Base-by-base conservation (phyloP, 2,329 filamentous ascomycete genomes). In the Tolypocladium capitatum region DNA sequence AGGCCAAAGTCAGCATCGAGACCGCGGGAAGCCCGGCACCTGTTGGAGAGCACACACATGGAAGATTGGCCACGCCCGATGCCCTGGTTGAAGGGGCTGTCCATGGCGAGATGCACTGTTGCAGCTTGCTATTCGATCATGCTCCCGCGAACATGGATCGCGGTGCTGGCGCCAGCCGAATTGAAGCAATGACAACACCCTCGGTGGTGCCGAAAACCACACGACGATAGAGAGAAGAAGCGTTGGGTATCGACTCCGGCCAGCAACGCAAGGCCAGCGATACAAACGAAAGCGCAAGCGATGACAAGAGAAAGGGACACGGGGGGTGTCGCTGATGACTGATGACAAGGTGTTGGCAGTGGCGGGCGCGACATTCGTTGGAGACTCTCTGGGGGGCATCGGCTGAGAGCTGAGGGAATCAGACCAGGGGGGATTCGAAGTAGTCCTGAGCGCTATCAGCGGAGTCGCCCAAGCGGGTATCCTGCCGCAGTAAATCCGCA, bases 81-180 rank as follows among this genome's bases (percentile, higher is more conserved):
- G 43, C 57, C 56, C 45, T 59, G 59, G 38, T 55, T 58, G 48
- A 59, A 57, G 30, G 58, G 54, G 51, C 58, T 58, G 49, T 61
- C 60, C 60, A 62, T 62, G 33, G 51, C 53, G 54, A 27, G 24
- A 2, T n/a, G 34, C 41, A 20, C 27, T 45, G 27, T n/a, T n/a
- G 33, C 42, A 41, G 41, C 33, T 31, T 35, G 18, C 28, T 46
- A 41, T n/a, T 40, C 38, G 43, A 24, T 28, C 47, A 51, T 48
- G 49, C 47, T 48, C 51, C 14, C 14, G 32, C 30, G 44, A 20
- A 14, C 20, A 21, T 13, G 40, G 32, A n/a, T 36, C 30, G 38
- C 46, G 46, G 14, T n/a, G 20, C 31, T 5, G 24, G 24, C 16
- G 16, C 38, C 24, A 13, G 38, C 21, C 7, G 36, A 28, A n/a